These are phyloP conservation scores for Graphiopsis chlorocephala DNA, from an alignment of 2,329 filamentous ascomycete genomes.

Conservation along the genomic window DNA sequence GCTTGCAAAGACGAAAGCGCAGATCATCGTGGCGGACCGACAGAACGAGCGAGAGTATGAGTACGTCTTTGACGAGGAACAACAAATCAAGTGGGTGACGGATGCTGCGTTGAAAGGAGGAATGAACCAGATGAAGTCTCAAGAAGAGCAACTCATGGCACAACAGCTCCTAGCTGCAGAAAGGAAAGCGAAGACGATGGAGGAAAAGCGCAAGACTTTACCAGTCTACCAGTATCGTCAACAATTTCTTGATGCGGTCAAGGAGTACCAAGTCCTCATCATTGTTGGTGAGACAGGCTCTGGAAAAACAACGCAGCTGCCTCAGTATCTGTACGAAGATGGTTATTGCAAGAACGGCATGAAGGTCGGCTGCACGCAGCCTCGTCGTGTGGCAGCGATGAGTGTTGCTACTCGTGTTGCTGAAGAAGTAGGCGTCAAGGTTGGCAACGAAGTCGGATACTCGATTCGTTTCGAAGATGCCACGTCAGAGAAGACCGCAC, in stretches of 20 bases:
- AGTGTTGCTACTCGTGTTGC: constrained; percentile 94
- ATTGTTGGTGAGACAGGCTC: constrained; percentile 93
- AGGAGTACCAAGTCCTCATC: constrained; percentile 81
- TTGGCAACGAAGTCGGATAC: constrained; percentile 92
- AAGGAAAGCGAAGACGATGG: constrained; percentile 80
- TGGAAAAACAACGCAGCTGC: constrained; percentile 93
- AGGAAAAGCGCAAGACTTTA: constrained; percentile 84
- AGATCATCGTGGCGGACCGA: constrained; percentile 71
- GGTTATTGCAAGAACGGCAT: constrained; percentile 80
- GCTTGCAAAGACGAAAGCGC: constrained; percentile 78
- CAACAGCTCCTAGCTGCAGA: constrained; percentile 85
- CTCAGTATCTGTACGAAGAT: constrained; percentile 89
- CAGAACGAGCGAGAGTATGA: constrained; percentile 82
- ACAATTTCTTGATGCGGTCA: constrained; percentile 80
- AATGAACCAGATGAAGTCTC: constrained; percentile 62
- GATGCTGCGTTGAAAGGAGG: constrained; percentile 72
- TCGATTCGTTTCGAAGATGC: constrained; percentile 92
- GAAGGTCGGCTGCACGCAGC: constrained; percentile 91
- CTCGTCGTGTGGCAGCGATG: constrained; percentile 94
- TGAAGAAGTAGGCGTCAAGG: constrained; percentile 84
- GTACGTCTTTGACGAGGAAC: constrained; percentile 86
- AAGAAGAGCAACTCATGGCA: constrained; percentile 75
- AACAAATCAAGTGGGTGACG: constrained; percentile 80
- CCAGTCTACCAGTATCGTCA: constrained; percentile 88
- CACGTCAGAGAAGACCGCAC: constrained; percentile 82